Base-by-base conservation (phyloP, 345 rosid species). In the Aquilaria sinensis region DNA sequence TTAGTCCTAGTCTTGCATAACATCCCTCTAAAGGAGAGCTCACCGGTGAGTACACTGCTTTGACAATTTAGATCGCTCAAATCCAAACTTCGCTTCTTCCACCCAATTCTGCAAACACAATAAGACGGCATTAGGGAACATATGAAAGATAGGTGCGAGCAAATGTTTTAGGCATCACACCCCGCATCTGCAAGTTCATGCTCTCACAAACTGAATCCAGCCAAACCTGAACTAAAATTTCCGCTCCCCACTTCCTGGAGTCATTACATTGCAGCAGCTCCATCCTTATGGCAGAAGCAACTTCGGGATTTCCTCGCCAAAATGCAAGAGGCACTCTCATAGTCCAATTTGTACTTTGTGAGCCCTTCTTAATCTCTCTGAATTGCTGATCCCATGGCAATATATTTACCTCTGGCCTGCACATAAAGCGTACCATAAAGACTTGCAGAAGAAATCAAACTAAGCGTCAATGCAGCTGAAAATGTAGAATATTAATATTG, bases 281-380 rank as follows among this genome's bases (percentile, higher is more conserved):
- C 32, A 70, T 12, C 56, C 95, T 84, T 46, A 87, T 52, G 34
- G 85, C 88, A 47, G 97, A 85, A 0, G 30, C 43, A 45, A 87
- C 97, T 13, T 87, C 85, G 0, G 92, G 95, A 66, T 90, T 87
- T 32, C 97, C 97, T 74, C 80, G 85, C 97, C 97, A 90, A 74
- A 70, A 85, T 66, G 97, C 97, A 60, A 50, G 74, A 6, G 84
- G 83, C 57, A 56, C 57, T 64, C 79, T 87, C 47, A 61, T 72
- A 4, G 46, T 50, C 90, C 92, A 90, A 67, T 67, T 79, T 67
- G 32, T 55, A 58, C 76, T 74, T 49, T 57, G 77, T 33, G 95
- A 90, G 32, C 90, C 92, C 58, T 53, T 59, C 72, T 87, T 85
- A 57, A 87, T 85, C 60, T 83, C 92, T 31, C 53, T 53, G 62